Evolutionary conservation across 768 basidiomycete genomes (phyloP).

Genomic region (Agaricus subrufescens): DNA sequence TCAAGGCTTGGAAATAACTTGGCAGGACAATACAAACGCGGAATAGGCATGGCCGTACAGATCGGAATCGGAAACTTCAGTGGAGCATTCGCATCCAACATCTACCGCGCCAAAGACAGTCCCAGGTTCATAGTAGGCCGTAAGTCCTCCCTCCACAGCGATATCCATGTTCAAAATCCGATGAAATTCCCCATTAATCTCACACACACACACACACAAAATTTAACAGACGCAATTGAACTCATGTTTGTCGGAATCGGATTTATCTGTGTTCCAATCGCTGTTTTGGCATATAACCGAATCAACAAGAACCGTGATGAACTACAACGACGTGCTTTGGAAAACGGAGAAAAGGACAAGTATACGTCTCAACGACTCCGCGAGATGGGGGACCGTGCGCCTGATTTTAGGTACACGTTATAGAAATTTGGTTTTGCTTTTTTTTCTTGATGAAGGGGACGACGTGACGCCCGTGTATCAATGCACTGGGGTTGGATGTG

Average conservation of each 20-base stretch:
- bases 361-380: slow-evolving; percentile 32
- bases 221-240: slow-evolving; percentile 49
- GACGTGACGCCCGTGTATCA: no score
- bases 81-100: slow-evolving; percentile 59
- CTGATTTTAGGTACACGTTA: slow-evolving; percentile 55
- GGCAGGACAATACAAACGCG: slow-evolving; percentile 67
- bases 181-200: no score
- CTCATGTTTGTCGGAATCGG: slow-evolving; percentile 69
- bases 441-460: no score
- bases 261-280: slow-evolving; percentile 43
- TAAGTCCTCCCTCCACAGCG: slow-evolving; percentile 26
- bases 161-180: neutral
- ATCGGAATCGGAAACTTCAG: slow-evolving; percentile 64
- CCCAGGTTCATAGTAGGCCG: slow-evolving; percentile 63
- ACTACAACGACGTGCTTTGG: slow-evolving; percentile 20
- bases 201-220: no score
- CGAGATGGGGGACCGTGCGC: slow-evolving; percentile 55
- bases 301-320: slow-evolving; percentile 55
- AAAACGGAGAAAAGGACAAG: slow-evolving; percentile 25
- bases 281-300: slow-evolving; percentile 43
- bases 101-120: slow-evolving; percentile 53
- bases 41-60: slow-evolving; percentile 62
- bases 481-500: no score
- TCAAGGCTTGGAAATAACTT: slow-evolving; percentile 63
- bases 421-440: slow-evolving; percentile 5